A percentile compares a stretch with the other conserved stretches of the same genome.
phyloP scores from a whole-genome alignment of 2,329 filamentous ascomycete genomes.

The Achaetomium macrosporum region DNA sequence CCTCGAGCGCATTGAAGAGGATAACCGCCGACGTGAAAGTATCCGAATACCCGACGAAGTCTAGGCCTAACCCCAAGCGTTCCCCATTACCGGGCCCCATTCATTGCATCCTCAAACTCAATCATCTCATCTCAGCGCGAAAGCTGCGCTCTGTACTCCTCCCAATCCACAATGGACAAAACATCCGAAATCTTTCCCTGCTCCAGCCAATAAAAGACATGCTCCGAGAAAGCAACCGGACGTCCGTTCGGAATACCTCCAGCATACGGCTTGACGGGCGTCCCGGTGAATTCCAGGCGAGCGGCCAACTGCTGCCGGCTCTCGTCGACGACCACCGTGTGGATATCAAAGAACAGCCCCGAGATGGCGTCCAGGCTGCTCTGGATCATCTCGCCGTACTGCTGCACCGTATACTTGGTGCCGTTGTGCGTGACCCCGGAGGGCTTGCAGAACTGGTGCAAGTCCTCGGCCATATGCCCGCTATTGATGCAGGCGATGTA shows the following conservation, averaged over 20 bases:
- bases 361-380: conserved; percentile 17
- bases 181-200: conserved; percentile 21
- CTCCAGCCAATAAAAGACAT: conserved; percentile 24
- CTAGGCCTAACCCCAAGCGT: too few relatives aligned
- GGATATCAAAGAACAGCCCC: conserved; percentile 16
- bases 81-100: too few relatives aligned
- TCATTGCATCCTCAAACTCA: not conserved
- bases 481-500: conserved; percentile 22
- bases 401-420: conserved; percentile 2
- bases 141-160: conserved; percentile 19
- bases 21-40: too few relatives aligned
- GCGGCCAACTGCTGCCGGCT: conserved; percentile 17
- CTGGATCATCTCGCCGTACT: conserved; percentile 19
- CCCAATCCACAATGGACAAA: conserved; percentile 21
- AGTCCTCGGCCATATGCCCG: conserved; percentile 9
- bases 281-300: conserved; percentile 20
- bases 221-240: conserved; percentile 19
- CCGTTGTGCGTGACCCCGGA: conserved; percentile 17
- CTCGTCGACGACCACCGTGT: conserved; percentile 18
- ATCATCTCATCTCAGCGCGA: not conserved
- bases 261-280: conserved; percentile 17
- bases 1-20: too few relatives aligned
- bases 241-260: conserved; percentile 18
- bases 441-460: conserved; percentile 18
- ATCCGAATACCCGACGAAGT: too few relatives aligned